Evolutionary conservation across 495 filamentous ascomycete genomes (phyloP), one percentile per base, ranked within the genome.

Genomic region (Chaetomidium leptoderma): DNA sequence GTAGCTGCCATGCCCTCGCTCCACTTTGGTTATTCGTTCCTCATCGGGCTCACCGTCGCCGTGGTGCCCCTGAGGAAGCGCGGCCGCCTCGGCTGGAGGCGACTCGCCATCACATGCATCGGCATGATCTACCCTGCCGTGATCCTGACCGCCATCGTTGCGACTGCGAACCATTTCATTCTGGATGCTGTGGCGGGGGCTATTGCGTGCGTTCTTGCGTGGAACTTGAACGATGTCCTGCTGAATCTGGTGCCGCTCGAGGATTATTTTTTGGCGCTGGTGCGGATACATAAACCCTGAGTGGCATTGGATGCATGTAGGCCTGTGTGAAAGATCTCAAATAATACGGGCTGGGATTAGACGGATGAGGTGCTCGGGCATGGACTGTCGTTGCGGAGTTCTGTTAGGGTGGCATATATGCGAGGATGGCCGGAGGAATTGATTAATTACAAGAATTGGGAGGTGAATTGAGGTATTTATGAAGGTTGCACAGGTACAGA

Each of bases 11-110:
- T 91, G 88, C 88, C 88, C 7, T 85, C 84, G 16, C 78, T 91
- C 60, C 87, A 91, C 66, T 91, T 91, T 67, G 88, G 86, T 11
- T 91, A 90, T 64, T 85, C 87, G 6, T 81, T 91, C 32, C 80
- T 88, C 66, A 85, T 91, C 58, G 88, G 88, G 14, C 70, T 85
- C 17, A 89, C 87, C 0, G 79, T 90, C 55, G 76, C 82, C 14
- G 63, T 66, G 24, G 50, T 70, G n/a, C 67, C 67, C 35, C 61
- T 70, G 7, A 37, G 67, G 26, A 61, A 56, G 40, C 55, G 55
- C 7, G 66, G 66, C 16, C 59, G 55, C 17, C 27, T 68, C 10
- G 64, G 59, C 13, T 70, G 67, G 67, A 57, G 59, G 36, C 64
- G 67, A 6, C 46, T 66, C 0, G 63, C 67, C 10, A 61, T 70